Evolutionary conservation across 768 basidiomycete genomes (phyloP), one percentile per base, ranked within the genome.

Genomic region (Phylloporus sp.): DNA sequence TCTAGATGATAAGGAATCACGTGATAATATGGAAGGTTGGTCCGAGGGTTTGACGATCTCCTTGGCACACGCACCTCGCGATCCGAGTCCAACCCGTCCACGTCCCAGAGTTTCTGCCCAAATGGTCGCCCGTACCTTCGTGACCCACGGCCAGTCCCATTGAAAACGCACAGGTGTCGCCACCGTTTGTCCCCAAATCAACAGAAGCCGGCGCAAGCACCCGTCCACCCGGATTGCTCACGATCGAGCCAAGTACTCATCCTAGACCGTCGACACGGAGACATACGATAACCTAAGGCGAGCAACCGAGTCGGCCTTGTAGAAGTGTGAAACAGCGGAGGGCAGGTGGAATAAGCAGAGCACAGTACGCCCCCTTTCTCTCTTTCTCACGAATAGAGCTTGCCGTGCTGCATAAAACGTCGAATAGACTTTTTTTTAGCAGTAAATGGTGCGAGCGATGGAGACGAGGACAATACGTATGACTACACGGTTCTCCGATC

Each of bases 21-120:
- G 80, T 88, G 3, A 70, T 87, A 64, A 76, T 83, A 1, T 92
- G 88, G 86, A 80, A 76, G 57, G 80, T 82, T 6, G 85, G 80
- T 4, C 72, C 71, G 2, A 70, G 80, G 83, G 49, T 80, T 66
- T 27, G 64, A 60, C 12, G 55, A 61, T 22, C 22, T 49, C 6
- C 50, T 50, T 13, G 34, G 20, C 3, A 41, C 48, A 16, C 26
- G 63, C 5, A 49, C 56, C 26, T 66, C 69, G 18, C 45, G 4
- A 45, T 49, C 48, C 10, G 42, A 38, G 45, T 56, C 57, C 24
- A 45, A 5, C 22, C 50, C 28, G 22, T 48, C 58, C 23, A 34
- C 52, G 7, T n/a, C n/a, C 26, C 10, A 16, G 28, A 31, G 8
- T n/a, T 3, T 6, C 9, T 16, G n/a, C n/a, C 56, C 65, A 28